phyloP scores from a whole-genome alignment of 2,329 filamentous ascomycete species.

The Elsinoe ampelina region DNA sequence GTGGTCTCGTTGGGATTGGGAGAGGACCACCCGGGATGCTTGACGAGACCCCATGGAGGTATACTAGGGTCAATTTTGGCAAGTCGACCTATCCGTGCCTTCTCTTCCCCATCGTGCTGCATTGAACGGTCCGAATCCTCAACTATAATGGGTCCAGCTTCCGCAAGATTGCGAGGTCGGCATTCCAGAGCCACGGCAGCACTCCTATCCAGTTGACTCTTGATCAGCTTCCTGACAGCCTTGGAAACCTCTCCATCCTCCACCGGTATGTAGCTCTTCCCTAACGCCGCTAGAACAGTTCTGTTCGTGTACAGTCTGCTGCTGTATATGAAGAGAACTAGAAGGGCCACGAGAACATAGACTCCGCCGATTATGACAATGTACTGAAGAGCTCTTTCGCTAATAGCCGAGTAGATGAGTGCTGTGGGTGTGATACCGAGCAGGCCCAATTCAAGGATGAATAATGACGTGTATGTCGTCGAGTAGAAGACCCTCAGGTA shows the following conservation, averaged over 20 bases:
- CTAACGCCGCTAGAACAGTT: conserved; percentile 69
- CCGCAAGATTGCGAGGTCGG: conserved; percentile 51
- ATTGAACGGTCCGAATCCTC: conserved; percentile 16
- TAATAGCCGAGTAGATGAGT: conserved; percentile 63
- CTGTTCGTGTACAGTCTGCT: conserved; percentile 81
- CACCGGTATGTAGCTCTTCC: conserved; percentile 76
- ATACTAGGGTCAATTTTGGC: conserved; percentile 13
- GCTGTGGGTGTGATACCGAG: conserved; percentile 75
- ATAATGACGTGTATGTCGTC: conserved; percentile 66
- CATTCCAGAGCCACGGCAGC: conserved; percentile 73
- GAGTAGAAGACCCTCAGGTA: conserved; percentile 75
- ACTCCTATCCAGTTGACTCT: conserved; percentile 62
- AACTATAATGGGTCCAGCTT: conserved; percentile 19
- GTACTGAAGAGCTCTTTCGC: conserved; percentile 61
- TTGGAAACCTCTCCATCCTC: conserved; percentile 74
- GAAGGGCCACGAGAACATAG: conserved; percentile 62
- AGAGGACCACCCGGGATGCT: conserved; percentile 82
- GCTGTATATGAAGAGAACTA: conserved; percentile 68
- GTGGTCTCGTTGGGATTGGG: conserved; percentile 49
- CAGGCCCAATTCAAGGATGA: conserved; percentile 61
- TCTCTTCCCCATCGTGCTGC: conserved; percentile 10
- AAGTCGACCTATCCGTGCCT: conserved; percentile 19
- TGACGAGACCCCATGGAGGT: conserved; percentile 71
- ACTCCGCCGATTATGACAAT: conserved; percentile 70
- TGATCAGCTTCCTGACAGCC: conserved; percentile 66